Base-by-base conservation (phyloP, 2,329 filamentous ascomycete genomes). In the Colletotrichum tropicicola region DNA sequence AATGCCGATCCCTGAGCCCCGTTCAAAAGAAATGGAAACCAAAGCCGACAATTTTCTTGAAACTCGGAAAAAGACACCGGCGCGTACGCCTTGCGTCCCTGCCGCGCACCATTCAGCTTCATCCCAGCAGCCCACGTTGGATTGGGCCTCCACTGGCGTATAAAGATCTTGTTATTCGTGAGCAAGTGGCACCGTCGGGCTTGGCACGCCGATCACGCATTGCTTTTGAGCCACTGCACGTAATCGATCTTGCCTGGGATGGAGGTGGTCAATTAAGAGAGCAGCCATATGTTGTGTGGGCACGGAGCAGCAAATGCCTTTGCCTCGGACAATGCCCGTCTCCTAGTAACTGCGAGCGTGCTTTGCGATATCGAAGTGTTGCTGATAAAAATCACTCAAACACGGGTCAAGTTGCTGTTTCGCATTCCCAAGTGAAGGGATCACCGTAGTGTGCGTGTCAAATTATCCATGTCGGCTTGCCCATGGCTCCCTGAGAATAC, bases 81-180 rank as follows among this genome's bases (percentile, higher is more conserved):
- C 12, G 27, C 41, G 17, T n/a, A 45, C 12, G n/a, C 25, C 13
- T 47, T 28, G 15, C 47, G 3, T 27, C 15, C 9, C 10, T 35
- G 25, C 41, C 25, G 32, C 52, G 27, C 49, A 32, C 9, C 27
- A 28, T 37, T 19, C 27, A 37, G 27, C 44, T 48, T 48, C 32
- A 61, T 61, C 43, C 52, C 12, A 21, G 43, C 15, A 41, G 13
- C 35, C 32, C 43, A 49, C 19, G 52, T 49, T 43, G 51, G 9
- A 3, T 7, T 19, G 6, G 21, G 23, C 25, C 30, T 32, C 53
- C 53, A 45, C 37, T 17, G 19, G 30, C 25, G 8, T 44, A 58
- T 51, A 52, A 6, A 58, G 53, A 62, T 52, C 53, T 62, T 51
- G 59, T 35, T 62, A 56, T 48, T 56, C 32, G 49, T 43, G 44